Evolutionary conservation across 352 stramenopile genomes (phyloP), one percentile per base, ranked within the genome.

Genomic region (Phytophthora aleatoria): DNA sequence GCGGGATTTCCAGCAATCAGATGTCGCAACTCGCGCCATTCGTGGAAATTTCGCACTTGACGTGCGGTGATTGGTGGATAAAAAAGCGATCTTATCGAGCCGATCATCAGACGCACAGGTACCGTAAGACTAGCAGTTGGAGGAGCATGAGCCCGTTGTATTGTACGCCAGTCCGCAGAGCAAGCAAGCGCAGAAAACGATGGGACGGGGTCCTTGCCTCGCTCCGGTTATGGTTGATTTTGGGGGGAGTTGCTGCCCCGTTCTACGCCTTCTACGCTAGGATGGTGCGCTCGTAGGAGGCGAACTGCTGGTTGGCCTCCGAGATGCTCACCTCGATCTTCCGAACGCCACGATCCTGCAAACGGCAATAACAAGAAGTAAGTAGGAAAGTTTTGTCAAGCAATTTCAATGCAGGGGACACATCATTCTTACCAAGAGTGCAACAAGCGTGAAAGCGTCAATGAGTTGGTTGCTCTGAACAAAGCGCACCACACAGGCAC

Each of bases 321-420:
- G 92, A 94, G 61, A 98, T 97, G 69, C 87, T 97, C 28, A 98
- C 88, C 77, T 99, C 94, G 64, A 99, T 85, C 71, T 94, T 96
- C 24, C 76, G 78, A 33, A 87, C 87, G 15, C 87, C 84, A 13
- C 87, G 87, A n/a, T 89, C 81, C 79, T 90, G 55, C 31, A 61
- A 36, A 31, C 39, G 27, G 6, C 16, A 48, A 20, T 7, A 50
- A 38, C 16, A 12, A 13, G 27, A 16, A 45, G 24, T 51, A 1
- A 54, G 33, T 11, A 44, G 13, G 30, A 5, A 56, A 36, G 10
- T 1, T 13, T 50, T 6, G 1, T 13, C 15, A 27, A 62, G 20
- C 28, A 41, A 47, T 20, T 12, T 4, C 12, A 20, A 47, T 50
- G 28, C 11, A 20, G 39, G 15, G 13, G 12, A 3, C 12, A 5